Evolutionary conservation across 1,139 yeast genomes (phyloP), one percentile per base, ranked within the genome.

Genomic region (Yamadazyma epiphylla): DNA sequence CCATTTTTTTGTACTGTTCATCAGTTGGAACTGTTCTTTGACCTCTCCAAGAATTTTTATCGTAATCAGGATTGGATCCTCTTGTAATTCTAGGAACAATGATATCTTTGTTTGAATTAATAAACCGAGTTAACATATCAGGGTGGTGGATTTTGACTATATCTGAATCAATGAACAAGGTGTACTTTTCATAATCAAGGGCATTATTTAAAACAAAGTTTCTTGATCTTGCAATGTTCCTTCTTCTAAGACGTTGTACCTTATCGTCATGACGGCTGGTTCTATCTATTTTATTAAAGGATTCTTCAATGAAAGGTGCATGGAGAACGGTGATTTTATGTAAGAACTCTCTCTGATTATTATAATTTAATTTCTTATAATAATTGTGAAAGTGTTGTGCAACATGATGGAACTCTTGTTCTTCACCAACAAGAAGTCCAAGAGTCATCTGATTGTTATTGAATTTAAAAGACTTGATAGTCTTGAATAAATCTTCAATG

Each of bases 41-140:
- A 2, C 77, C 77, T n/a, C 50, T 52, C 77, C 77, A 71, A 0
- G 74, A 54, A 40, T 70, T 70, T 32, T 50, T 51, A 43, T 70
- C 77, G 42, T 69, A 70, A 33, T 62, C 64, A 3, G 29, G 28
- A 27, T 37, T 34, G 3, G 35, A 39, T 2, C 62, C 64, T 20
- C 48, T 40, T n/a, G 33, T 38, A 11, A 71, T 48, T 31, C 74
- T 41, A 0, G 74, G 66, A 2, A 66, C 73, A 9, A 64, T 53
- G 10, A 71, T 62, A 37, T 70, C 77, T 19, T 51, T 51, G 0
- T 42, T 43, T 2, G 69, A 51, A 2, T 45, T 41, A 11, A 69
- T 46, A 32, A 70, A 65, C 3, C 43, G 38, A n/a, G 36, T 25
- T 7, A 69, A 32, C 49, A 69, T 46, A 9, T 53, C 45, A 4